phyloP scores from a whole-genome alignment of 257 asterid species.

The Solanum pennellii region DNA sequence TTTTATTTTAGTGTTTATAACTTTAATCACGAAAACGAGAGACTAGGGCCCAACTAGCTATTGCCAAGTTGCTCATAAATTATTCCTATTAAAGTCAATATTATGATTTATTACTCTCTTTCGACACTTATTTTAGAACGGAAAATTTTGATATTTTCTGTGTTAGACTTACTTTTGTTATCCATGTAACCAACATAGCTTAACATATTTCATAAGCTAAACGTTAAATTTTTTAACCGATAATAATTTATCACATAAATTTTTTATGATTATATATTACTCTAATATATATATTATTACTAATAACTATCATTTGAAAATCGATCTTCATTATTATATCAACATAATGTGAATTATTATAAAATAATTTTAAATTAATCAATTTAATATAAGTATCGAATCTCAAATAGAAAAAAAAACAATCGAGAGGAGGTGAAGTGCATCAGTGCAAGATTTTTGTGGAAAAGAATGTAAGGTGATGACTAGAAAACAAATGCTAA shows the following conservation, averaged over 20 bases:
- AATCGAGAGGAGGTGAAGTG: not conserved
- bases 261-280: not conserved
- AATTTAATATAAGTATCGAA: fast-evolving
- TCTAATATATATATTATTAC: not conserved
- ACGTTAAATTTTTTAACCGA: too few species aligned
- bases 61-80: not conserved
- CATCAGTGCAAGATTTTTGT: not conserved
- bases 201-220: not conserved
- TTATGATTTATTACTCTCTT: too few species aligned
- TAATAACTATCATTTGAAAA: not conserved
- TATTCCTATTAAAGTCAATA: not conserved
- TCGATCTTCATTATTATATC: too few species aligned
- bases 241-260: not conserved
- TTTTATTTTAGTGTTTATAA: not conserved
- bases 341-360: fast-evolving
- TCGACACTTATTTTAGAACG: not conserved
- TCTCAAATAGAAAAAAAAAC: fast-evolving
- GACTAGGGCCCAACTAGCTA: not conserved
- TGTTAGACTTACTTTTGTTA: too few species aligned
- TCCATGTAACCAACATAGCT: not conserved
- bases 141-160: fast-evolving
- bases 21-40: not conserved
- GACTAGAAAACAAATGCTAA: not conserved
- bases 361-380: not conserved
- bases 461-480: not conserved